Percentiles rank a stretch among this genome's conserved stretches.
Conservation (phyloP, 2,329 filamentous ascomycete genomes). For the Claviceps arundinis region DNA sequence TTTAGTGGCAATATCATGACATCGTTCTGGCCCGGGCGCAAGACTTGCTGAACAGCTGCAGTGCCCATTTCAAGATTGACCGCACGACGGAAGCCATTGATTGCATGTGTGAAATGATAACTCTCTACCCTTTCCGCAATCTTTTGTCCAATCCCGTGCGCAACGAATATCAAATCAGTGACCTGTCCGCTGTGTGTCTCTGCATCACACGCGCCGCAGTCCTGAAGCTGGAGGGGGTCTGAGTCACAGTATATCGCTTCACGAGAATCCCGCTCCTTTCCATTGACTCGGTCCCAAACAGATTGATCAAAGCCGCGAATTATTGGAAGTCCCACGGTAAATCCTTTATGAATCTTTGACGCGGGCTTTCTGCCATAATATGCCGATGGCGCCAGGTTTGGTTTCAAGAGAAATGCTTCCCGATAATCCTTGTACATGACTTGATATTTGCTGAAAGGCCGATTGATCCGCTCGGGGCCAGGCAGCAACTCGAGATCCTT, state of each 20-base stretch:
- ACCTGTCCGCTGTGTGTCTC: slow-evolving; percentile 55
- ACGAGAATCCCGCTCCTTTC: neutral
- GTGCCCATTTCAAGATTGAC: slow-evolving; percentile 74
- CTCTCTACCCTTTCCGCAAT: slow-evolving; percentile 88
- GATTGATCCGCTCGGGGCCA: slow-evolving; percentile 31
- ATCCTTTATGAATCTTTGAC: slow-evolving; percentile 70
- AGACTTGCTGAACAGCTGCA: slow-evolving; percentile 57
- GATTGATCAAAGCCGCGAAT: slow-evolving; percentile 74
- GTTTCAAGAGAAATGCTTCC: slow-evolving; percentile 68
- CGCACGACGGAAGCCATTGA: slow-evolving; percentile 77
- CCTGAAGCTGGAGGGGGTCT: slow-evolving; percentile 17
- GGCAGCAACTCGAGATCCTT: slow-evolving; percentile 16
- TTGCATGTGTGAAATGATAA: slow-evolving; percentile 92
- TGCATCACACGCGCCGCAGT: slow-evolving; percentile 45
- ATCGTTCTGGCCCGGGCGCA: slow-evolving; percentile 67
- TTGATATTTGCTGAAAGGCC: slow-evolving; percentile 59
- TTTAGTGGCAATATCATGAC: slow-evolving; percentile 93
- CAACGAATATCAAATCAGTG: slow-evolving; percentile 78
- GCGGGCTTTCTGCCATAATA: slow-evolving; percentile 75
- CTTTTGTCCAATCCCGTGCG: slow-evolving; percentile 95
- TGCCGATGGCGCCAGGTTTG: slow-evolving; percentile 69
- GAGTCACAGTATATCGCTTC: neutral
- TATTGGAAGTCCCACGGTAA: slow-evolving; percentile 74
- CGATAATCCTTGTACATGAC: slow-evolving; percentile 68
- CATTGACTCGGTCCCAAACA: slow-evolving; percentile 63